Evolutionary conservation across 495 filamentous ascomycete species (phyloP).

Genomic region (Podospora fimiseda): DNA sequence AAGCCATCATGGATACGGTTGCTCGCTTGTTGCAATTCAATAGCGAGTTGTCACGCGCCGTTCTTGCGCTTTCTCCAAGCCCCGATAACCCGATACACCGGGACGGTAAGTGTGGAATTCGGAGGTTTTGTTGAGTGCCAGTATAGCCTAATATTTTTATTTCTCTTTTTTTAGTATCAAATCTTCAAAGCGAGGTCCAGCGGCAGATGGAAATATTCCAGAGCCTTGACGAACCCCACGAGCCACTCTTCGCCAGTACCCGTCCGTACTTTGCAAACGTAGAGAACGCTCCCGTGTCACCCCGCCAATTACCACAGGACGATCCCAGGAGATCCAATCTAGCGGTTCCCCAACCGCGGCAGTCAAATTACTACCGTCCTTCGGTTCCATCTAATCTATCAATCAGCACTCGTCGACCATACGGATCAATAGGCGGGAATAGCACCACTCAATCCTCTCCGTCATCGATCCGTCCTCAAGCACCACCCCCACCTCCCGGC

Average conservation of each 20-base stretch:
- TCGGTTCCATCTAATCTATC: slow-evolving; percentile 72
- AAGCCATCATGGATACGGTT: slow-evolving; percentile 75
- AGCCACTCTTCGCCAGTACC: slow-evolving; percentile 65
- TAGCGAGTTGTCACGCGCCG: slow-evolving; percentile 67
- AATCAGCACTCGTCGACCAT: slow-evolving; percentile 66
- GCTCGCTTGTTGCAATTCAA: slow-evolving; percentile 60
- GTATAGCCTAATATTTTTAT: slow-evolving; percentile 29
- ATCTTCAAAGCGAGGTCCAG: slow-evolving; percentile 77
- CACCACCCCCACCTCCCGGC: slow-evolving; percentile 57
- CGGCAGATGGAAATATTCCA: slow-evolving; percentile 72
- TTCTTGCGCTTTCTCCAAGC: slow-evolving; percentile 64
- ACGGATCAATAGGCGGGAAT: slow-evolving; percentile 64
- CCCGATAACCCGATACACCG: slow-evolving; percentile 55
- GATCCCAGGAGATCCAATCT: slow-evolving; percentile 66
- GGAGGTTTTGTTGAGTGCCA: slow-evolving; percentile 8
- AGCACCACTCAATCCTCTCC: slow-evolving; percentile 60
- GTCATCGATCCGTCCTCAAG: slow-evolving; percentile 63
- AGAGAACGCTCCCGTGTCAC: slow-evolving; percentile 82
- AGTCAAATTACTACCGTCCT: slow-evolving; percentile 57
- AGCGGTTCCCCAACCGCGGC: slow-evolving; percentile 41
- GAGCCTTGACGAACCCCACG: slow-evolving; percentile 65
- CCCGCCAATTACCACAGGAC: slow-evolving; percentile 81
- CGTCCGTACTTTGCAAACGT: slow-evolving; percentile 71
- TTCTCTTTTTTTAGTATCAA: slow-evolving; percentile 50
- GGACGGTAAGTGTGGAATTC: slow-evolving; percentile 47